phyloP scores from a whole-genome alignment of 2,329 filamentous ascomycete species.

The Helotiales sp. region DNA sequence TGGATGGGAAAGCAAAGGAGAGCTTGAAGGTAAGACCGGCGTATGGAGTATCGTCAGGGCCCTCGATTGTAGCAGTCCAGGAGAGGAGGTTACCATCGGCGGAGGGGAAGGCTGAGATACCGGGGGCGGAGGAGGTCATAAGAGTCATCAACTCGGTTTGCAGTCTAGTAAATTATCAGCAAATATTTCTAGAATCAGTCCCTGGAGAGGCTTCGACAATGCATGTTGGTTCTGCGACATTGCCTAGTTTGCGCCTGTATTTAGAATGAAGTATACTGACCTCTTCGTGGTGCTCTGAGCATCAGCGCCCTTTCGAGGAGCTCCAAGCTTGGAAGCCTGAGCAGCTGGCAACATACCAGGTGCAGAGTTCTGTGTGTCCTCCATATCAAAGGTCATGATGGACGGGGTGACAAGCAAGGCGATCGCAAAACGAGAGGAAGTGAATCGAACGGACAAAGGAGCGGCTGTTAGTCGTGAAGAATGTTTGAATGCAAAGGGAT shows the following conservation, averaged over 20 bases:
- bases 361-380: constrained; percentile 69
- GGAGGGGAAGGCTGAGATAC: constrained; percentile 92
- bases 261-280: constrained; percentile 50
- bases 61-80: constrained; percentile 93
- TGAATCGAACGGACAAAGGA: constrained; percentile 32
- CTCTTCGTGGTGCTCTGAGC: constrained; percentile 79
- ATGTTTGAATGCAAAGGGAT: constrained; percentile 27
- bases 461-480: constrained; percentile 19
- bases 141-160: constrained; percentile 98
- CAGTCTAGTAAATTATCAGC: constrained; percentile 60
- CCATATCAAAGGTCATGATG: constrained; percentile 52
- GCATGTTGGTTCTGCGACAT: too few species aligned
- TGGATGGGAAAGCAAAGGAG: constrained; percentile 84
- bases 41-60: constrained; percentile 91
- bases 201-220: too few species aligned
- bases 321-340: constrained; percentile 65
- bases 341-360: constrained; percentile 57
- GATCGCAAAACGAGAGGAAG: constrained; percentile 15
- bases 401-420: constrained; percentile 12
- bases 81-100: constrained; percentile 87
- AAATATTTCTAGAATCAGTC: background rate
- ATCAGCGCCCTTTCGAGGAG: constrained; percentile 63
- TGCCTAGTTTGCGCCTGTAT: background rate
- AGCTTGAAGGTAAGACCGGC: constrained; percentile 89
- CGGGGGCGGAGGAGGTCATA: constrained; percentile 93